A percentile compares a stretch with the other conserved stretches of the same genome.
Conservation (phyloP, 1,284 basidiomycete genomes). For the Microbotryum scabiosae region DNA sequence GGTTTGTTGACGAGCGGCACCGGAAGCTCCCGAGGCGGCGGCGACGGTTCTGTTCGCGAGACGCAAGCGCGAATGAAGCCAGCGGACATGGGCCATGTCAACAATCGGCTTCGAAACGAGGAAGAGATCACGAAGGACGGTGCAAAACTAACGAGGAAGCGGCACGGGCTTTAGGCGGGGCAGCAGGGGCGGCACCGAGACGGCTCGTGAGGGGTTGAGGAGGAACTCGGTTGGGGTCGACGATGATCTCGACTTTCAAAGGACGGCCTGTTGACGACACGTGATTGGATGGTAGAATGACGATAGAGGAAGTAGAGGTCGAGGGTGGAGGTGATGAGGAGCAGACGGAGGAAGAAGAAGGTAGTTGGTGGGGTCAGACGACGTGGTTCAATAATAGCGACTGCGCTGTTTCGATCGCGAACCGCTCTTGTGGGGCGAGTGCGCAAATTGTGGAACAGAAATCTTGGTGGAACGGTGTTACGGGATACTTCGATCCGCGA, state of each 20-base stretch:
- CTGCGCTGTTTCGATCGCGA: not conserved
- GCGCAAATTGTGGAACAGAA: not conserved
- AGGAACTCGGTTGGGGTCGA: slow-evolving; percentile 71
- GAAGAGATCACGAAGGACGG: not conserved
- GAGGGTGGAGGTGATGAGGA: not conserved
- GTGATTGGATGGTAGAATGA: not conserved
- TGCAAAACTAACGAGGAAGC: slow-evolving; percentile 27
- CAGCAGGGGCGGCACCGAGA: slow-evolving; percentile 46
- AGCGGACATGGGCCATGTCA: not conserved
- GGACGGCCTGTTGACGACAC: slow-evolving; percentile 63
- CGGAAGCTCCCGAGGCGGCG: slow-evolving; percentile 13
- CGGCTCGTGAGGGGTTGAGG: slow-evolving; percentile 32
- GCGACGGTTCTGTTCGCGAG: slow-evolving; percentile 18
- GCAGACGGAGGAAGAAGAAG: not conserved
- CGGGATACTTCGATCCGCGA: too few species aligned
- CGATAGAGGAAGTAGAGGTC: not conserved
- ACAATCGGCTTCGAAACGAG: not conserved
- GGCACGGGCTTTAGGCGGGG: slow-evolving; percentile 53
- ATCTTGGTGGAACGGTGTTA: too few species aligned
- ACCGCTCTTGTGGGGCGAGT: not conserved
- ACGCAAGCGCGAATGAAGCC: not conserved
- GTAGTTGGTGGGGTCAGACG: not conserved
- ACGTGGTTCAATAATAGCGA: too few species aligned
- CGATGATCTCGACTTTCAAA: slow-evolving; percentile 96
- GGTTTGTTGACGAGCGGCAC: slow-evolving; percentile 12